phyloP scores from a whole-genome alignment of 441 rosid genomes.

The Viola pubescens region DNA sequence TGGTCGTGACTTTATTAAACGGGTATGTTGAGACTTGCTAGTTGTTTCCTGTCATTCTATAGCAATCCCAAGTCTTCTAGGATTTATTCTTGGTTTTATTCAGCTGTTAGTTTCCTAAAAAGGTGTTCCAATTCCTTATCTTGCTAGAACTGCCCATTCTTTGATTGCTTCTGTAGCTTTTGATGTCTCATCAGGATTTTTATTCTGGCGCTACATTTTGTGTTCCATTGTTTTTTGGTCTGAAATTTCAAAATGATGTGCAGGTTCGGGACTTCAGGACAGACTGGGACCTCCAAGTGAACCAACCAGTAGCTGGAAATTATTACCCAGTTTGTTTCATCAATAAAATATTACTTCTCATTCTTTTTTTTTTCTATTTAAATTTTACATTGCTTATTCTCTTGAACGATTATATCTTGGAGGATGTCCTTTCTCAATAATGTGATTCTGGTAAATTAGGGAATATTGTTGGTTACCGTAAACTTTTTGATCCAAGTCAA shows the following conservation, averaged over 20 bases:
- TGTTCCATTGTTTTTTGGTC: conserved; percentile 1
- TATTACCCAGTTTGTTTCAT: conserved; percentile 74
- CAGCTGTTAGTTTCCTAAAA: not conserved
- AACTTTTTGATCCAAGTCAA: not conserved
- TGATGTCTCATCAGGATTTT: conserved; percentile 5
- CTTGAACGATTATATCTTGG: conserved; percentile 1
- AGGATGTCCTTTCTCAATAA: conserved; percentile 9
- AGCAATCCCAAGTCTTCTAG: conserved; percentile 4
- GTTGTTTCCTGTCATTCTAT: conserved; percentile 6
- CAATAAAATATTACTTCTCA: not conserved
- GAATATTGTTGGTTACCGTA: conserved; percentile 6
- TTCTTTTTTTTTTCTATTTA: not conserved
- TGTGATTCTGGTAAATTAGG: conserved; percentile 4
- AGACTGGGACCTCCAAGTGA: conserved; percentile 81
- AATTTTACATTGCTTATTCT: conserved; percentile 3
- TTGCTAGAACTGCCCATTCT: conserved; percentile 1
- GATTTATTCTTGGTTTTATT: not conserved
- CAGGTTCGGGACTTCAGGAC: conserved; percentile 82
- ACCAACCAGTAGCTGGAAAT: conserved; percentile 88
- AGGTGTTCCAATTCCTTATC: not conserved
- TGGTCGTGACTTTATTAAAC: conserved; percentile 83
- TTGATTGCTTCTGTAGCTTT: not conserved
- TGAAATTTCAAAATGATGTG: conserved; percentile 7
- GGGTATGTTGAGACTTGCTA: conserved; percentile 42
- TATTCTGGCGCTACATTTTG: conserved; percentile 1